Evolutionary conservation across 495 filamentous ascomycete species (phyloP), one percentile per base, ranked within the genome.

Genomic region (Daldinia caldariorum): DNA sequence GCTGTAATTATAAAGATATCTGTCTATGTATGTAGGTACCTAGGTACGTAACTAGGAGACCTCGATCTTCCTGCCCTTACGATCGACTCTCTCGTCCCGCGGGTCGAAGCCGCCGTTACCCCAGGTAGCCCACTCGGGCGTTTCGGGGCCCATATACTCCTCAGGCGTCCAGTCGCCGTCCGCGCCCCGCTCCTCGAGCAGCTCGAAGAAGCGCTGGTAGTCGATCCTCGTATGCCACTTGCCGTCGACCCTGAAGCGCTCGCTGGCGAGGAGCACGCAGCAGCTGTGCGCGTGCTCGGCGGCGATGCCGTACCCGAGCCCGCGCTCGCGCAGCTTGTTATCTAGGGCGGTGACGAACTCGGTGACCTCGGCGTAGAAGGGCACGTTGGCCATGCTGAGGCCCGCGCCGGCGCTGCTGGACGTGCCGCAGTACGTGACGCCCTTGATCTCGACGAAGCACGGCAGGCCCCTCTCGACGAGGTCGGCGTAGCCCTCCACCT

Each of bases 271-370:
- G 38, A 98, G 82, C 13, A 94, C 88, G 73, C 94, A 98, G 80
- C 94, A 98, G 73, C 91, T 94, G 63, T 98, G 94, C 12, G 91
- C 90, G 76, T 98, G 94, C 80, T 98, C 94, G 5, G 94, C 94
- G 1, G 92, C 94, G 69, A 98, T 93, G 0, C 94, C 94, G 66
- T 98, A 97, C 1, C 83, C 81, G 45, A 97, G 76, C 0, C 92
- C 92, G 12, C 92, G 81, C 57, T 83, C 84, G 20, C 79, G 76
- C 14, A 97, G 81, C 62, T 89, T 90, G 12, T 78, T 75, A 49
- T 91, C 86, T 1, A 98, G 85, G 10, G 88, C 88, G 8, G 85
- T 80, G 6, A 96, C 94, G 75, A 98, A 98, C 16, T 87, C 84
- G 14, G 84, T 81, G 13, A 98, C 90, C 77, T 98, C 94, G 69